Evolutionary conservation across 2,329 filamentous ascomycete genomes (phyloP), one percentile per base, ranked within the genome.

Genomic region (Fusarium proliferatum): DNA sequence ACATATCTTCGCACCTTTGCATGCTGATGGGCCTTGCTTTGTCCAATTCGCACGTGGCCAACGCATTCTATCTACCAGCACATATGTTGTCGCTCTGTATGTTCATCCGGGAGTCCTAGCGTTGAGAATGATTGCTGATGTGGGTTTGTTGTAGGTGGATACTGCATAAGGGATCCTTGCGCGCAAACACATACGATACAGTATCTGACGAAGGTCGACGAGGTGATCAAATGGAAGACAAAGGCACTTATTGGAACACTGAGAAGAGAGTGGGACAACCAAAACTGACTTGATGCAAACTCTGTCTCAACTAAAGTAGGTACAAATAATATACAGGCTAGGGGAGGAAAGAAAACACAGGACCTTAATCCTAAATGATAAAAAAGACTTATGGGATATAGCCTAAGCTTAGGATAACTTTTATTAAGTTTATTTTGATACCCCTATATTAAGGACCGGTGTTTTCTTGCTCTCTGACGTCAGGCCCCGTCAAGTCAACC

Each of bases 11-110:
- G 6, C 42, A 65, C 12, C 64, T 67, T 5, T 59, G 51, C n/a
- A 59, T 21, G 7, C 38, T 67, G 0, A 67, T 67, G 49, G 62
- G 64, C 10, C 38, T 67, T 2, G 61, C 64, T 0, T 6, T 66
- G 2, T 66, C 64, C 0, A 66, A 67, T 6, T 23, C 49, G 2
- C 63, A 66, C 9, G 42, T 51, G 0, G 19, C 28, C 2, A 67
- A 67, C 38, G 64, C 64, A 5, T 67, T 59, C 9, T 66, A 66
- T 10, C 9, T 67, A 1, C 64, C 64, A 1, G 61, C 64, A 39
- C 61, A 67, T 3, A 67, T 67, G 51, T 19, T 67, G 9, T 67
- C 61, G 3, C 23, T 67, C 2, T 66, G 64, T 67, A 43, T 11
- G 30, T 30, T 30, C 30, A 30, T 30, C 30, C 30, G 9, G 9